Evolutionary conservation across 2,329 filamentous ascomycete genomes (phyloP).

Genomic region (Cryphonectria carpinicola): DNA sequence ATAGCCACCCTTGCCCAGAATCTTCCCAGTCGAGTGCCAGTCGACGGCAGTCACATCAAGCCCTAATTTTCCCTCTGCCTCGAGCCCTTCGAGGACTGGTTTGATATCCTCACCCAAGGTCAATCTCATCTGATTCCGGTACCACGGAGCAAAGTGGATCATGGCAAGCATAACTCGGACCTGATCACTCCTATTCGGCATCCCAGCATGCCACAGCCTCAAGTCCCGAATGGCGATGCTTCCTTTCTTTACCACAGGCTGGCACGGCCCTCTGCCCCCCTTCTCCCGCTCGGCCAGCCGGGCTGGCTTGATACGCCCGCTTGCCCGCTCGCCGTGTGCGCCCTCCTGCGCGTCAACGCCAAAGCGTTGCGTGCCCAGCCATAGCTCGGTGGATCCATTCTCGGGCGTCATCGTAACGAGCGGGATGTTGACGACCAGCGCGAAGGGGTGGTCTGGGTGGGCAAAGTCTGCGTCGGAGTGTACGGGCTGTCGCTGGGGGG

Average conservation of each 20-base stretch:
- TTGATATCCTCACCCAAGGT: conserved; percentile 56
- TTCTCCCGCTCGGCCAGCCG: conserved; percentile 44
- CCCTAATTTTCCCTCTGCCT: conserved; percentile 35
- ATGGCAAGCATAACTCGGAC: conserved; percentile 63
- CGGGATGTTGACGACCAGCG: conserved; percentile 58
- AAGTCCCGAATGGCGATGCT: conserved; percentile 62
- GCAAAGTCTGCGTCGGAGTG: conserved; percentile 64
- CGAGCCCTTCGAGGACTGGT: conserved; percentile 43
- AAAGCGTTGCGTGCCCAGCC: conserved; percentile 57
- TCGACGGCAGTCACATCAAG: conserved; percentile 50
- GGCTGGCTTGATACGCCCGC: conserved; percentile 50
- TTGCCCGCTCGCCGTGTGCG: conserved; percentile 55
- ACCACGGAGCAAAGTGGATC: conserved; percentile 63
- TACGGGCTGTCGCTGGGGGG: conserved; percentile 54
- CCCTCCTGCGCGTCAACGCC: conserved; percentile 50
- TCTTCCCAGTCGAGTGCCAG: conserved; percentile 49
- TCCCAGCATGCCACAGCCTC: conserved; percentile 66
- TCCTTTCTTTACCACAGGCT: conserved; percentile 57
- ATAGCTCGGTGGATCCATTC: conserved; percentile 63
- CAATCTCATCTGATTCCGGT: conserved; percentile 59
- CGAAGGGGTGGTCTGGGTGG: conserved; percentile 59
- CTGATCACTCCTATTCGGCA: conserved; percentile 58
- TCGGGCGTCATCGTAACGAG: conserved; percentile 53
- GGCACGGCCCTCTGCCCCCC: conserved; percentile 47
- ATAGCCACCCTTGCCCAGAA: conserved; percentile 46